These are phyloP conservation scores for Blastobotrys mokoenaii DNA, from an alignment of 805 yeast genomes.

Conservation along the genomic window DNA sequence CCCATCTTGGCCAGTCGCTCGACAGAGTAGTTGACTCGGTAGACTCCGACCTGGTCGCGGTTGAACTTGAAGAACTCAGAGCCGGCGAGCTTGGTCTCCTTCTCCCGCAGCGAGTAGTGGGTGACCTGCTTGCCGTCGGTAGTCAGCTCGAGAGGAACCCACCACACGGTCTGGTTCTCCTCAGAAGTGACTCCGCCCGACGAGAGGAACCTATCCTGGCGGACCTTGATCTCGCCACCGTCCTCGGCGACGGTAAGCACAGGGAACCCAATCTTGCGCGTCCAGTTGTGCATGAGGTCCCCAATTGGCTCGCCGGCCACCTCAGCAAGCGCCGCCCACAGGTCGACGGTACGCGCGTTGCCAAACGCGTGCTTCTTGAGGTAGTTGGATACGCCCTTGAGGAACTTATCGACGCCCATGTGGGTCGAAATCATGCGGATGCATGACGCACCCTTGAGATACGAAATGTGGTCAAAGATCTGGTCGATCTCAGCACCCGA, in stretches of 20 bases:
- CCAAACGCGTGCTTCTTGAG: slow-evolving; percentile 69
- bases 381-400: slow-evolving; percentile 72
- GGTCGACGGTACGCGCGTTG: slow-evolving; percentile 66
- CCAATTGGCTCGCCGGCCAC: slow-evolving; percentile 68
- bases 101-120: slow-evolving; percentile 25
- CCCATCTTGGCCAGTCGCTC: slow-evolving; percentile 66
- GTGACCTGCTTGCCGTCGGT: slow-evolving; percentile 15
- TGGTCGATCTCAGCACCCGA: slow-evolving; percentile 75
- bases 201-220: slow-evolving; percentile 66
- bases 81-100: slow-evolving; percentile 12
- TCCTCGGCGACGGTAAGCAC: slow-evolving; percentile 49
- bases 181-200: slow-evolving; percentile 72
- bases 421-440: slow-evolving; percentile 73
- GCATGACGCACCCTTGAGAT: slow-evolving; percentile 71
- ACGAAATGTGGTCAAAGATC: slow-evolving; percentile 78
- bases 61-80: slow-evolving; percentile 45
- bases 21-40: slow-evolving; percentile 61
- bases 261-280: slow-evolving; percentile 71
- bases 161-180: slow-evolving; percentile 58
- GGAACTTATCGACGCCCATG: slow-evolving; percentile 69
- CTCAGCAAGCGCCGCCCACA: slow-evolving; percentile 65
- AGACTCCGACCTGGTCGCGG: slow-evolving; percentile 66
- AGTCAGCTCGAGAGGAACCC: slow-evolving; percentile 29
- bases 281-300: slow-evolving; percentile 72
- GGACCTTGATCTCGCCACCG: slow-evolving; percentile 40